phyloP scores from a whole-genome alignment of 2,329 filamentous ascomycete genomes.

The Aspergillus sp. region DNA sequence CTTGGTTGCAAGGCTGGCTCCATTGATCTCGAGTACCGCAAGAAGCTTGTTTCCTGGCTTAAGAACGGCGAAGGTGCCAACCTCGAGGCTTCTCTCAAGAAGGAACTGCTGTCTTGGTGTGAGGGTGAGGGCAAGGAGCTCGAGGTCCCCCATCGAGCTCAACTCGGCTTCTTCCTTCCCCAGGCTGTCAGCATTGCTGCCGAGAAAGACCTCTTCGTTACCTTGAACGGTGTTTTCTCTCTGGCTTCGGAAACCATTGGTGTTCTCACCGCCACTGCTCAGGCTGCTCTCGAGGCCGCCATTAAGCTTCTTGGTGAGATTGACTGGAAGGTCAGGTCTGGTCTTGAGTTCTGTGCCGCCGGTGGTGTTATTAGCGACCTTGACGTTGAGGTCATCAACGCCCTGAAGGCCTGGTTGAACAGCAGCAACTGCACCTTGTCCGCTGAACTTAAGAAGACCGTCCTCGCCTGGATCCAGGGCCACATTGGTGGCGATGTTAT shows the following conservation, averaged over 20 bases:
- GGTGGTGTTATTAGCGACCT: constrained; percentile 34
- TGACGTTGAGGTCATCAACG: constrained; percentile 31
- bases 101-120: constrained; percentile 33
- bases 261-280: constrained; percentile 31
- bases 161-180: constrained; percentile 34
- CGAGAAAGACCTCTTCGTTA: constrained; percentile 36
- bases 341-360: constrained; percentile 33
- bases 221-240: constrained; percentile 36
- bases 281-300: constrained; percentile 30
- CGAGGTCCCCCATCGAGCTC: constrained; percentile 27
- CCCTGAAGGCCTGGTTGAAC: constrained; percentile 32
- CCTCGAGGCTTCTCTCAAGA: constrained; percentile 29
- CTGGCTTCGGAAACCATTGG: constrained; percentile 26
- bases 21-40: constrained; percentile 28
- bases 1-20: constrained; percentile 32
- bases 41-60: constrained; percentile 32
- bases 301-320: constrained; percentile 24
- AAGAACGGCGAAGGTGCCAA: constrained; percentile 18
- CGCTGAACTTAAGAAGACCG: constrained; percentile 27
- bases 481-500: constrained; percentile 28
- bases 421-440: constrained; percentile 27
- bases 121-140: constrained; percentile 25
- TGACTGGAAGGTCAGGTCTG: constrained; percentile 30
- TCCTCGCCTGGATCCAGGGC: constrained; percentile 35
- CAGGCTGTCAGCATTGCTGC: constrained; percentile 33